These are phyloP conservation scores for Triadica sebifera DNA, from an alignment of 345 rosid species.

Conservation along the genomic window DNA sequence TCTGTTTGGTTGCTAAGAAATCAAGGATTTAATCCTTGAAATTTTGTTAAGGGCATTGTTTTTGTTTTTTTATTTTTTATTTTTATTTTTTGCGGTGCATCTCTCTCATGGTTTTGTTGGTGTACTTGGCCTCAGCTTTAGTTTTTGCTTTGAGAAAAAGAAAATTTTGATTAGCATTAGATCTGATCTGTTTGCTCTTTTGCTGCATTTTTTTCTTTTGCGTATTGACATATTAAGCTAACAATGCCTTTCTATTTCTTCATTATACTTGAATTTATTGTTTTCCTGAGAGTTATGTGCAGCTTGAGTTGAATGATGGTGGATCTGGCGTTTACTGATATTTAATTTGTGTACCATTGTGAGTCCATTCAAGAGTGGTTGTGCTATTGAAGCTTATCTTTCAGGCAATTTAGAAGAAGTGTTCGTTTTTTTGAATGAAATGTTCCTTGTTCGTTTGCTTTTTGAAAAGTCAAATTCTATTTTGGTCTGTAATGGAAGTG, in stretches of 20 bases:
- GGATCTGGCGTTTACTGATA: neutral
- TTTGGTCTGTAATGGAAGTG: neutral
- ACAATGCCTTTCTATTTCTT: neutral
- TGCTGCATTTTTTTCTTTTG: neutral
- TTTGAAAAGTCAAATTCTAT: neutral
- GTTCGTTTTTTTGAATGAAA: neutral
- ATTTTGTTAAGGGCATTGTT: no score
- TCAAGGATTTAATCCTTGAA: neutral
- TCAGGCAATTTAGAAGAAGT: no score
- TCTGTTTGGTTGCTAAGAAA: conserved; percentile 8
- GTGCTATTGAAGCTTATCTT: neutral
- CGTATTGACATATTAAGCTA: neutral
- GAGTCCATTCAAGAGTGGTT: neutral
- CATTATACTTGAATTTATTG: neutral
- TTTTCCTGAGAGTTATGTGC: neutral
- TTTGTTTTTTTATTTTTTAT: no score
- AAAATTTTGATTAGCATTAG: neutral
- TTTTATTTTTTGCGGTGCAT: no score
- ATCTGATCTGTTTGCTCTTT: neutral
- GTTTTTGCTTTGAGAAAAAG: neutral
- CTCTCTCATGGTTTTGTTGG: neutral
- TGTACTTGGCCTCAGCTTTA: neutral
- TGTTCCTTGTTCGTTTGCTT: neutral
- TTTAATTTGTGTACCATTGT: neutral
- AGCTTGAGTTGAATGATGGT: neutral